Percentiles rank a stretch among this genome's conserved stretches.
phyloP scores from a whole-genome alignment of 2,329 filamentous ascomycete genomes.

The Pseudogymnoascus sp. region DNA sequence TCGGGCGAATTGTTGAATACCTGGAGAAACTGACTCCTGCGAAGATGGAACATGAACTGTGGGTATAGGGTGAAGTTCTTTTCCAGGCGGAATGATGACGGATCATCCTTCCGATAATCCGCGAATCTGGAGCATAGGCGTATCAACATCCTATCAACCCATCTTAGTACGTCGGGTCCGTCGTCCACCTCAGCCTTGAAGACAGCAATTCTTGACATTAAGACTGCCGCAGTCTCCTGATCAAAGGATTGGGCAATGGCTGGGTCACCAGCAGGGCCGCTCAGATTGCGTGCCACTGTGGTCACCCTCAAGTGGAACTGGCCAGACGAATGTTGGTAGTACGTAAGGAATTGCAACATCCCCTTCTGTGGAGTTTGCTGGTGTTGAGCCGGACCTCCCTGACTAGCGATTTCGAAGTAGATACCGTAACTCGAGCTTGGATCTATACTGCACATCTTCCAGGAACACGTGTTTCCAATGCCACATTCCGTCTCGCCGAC shows the following conservation, averaged over 20 bases:
- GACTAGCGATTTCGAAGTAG: conserved; percentile 95
- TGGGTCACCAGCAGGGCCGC: conserved; percentile 87
- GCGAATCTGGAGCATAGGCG: conserved; percentile 92
- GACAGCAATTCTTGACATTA: conserved; percentile 98
- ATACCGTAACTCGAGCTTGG: conserved; percentile 88
- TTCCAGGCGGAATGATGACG: conserved; percentile 90
- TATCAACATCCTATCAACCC: conserved; percentile 98
- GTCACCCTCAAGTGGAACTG: conserved; percentile 95
- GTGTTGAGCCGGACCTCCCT: conserved; percentile 76
- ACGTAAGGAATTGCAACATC: conserved; percentile 96
- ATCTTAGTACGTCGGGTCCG: conserved; percentile 92
- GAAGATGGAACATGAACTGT: conserved; percentile 99
- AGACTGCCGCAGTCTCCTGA: conserved; percentile 90
- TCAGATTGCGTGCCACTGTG: conserved; percentile 82
- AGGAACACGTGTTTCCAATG: conserved; percentile 96
- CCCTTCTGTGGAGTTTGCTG: conserved; percentile 83
- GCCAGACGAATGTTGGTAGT: conserved; percentile 95
- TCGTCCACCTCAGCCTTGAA: conserved; percentile 99
- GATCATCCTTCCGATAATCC: conserved; percentile 96
- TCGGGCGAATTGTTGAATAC: conserved; percentile 99
- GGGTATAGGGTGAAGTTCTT: conserved; percentile 99
- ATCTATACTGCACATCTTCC: conserved; percentile 99
- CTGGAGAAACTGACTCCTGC: conserved; percentile 93
- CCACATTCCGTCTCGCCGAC: conserved; percentile 97
- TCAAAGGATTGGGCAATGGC: conserved; percentile 96